These are phyloP conservation scores for Pleurotus citrinopileatus DNA, from an alignment of 768 basidiomycete genomes.

Conservation along the genomic window DNA sequence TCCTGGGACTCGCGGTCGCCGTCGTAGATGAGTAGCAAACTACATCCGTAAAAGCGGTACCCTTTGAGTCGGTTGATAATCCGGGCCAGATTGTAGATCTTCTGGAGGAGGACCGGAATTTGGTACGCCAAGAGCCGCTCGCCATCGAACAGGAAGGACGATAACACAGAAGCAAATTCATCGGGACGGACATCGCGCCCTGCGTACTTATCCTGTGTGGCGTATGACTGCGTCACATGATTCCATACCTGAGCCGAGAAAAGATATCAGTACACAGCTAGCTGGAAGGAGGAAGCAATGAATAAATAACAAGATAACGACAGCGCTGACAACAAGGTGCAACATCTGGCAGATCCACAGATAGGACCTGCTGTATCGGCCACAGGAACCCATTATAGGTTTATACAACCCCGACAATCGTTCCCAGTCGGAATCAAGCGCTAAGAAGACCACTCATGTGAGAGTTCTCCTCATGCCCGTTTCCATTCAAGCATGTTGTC, in stretches of 20 bases:
- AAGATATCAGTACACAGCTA: conserved; percentile 2
- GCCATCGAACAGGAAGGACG: conserved; percentile 84
- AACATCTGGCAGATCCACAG: background rate
- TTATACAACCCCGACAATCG: background rate
- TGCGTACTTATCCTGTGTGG: conserved; percentile 94
- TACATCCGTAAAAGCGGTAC: conserved; percentile 98
- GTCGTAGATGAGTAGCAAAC: conserved; percentile 95
- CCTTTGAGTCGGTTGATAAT: conserved; percentile 88
- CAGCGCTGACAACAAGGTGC: background rate
- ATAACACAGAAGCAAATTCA: conserved; percentile 80
- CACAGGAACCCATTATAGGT: conserved; percentile 4
- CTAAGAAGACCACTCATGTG: conserved; percentile 5
- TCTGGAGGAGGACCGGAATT: conserved; percentile 87
- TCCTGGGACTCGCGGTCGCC: conserved; percentile 90
- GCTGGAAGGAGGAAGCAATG: conserved; percentile 9
- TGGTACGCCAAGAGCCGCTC: conserved; percentile 83
- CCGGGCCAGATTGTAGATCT: conserved; percentile 89
- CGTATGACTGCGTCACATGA: conserved; percentile 75
- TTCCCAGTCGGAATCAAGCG: conserved; percentile 7
- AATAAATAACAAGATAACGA: conserved; percentile 9
- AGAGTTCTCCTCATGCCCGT: conserved; percentile 7
- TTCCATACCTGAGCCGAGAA: conserved; percentile 80
- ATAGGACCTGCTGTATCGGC: background rate
- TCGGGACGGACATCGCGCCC: conserved; percentile 87
- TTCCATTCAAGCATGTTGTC: background rate